These are phyloP conservation scores for Globisporangium nagaii DNA, from an alignment of 352 stramenopile species.

Conservation along the genomic window DNA sequence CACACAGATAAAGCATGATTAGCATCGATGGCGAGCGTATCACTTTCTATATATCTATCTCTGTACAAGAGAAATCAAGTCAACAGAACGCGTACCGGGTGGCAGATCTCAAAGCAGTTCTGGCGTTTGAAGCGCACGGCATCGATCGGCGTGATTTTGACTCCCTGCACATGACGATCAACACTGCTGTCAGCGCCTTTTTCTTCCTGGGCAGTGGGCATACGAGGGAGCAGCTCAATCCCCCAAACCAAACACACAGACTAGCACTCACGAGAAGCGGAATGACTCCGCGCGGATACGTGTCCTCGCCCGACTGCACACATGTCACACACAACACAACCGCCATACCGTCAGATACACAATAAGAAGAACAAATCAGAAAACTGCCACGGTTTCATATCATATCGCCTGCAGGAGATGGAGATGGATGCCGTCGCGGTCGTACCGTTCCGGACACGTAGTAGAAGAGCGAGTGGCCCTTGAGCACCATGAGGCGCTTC, in stretches of 20 bases:
- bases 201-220: too few relatives aligned
- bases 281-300: conserved; percentile 77
- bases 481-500: conserved; percentile 85
- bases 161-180: conserved; percentile 20
- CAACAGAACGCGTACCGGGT: conserved; percentile 38
- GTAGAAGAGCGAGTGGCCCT: conserved; percentile 85
- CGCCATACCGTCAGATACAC: too few relatives aligned
- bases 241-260: too few relatives aligned
- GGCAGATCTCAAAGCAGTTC: conserved; percentile 86
- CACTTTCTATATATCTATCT: too few relatives aligned
- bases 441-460: conserved; percentile 83
- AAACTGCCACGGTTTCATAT: conserved; percentile 1
- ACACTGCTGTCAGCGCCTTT: background rate
- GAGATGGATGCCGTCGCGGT: background rate
- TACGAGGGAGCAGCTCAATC: too few relatives aligned
- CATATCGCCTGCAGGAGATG: background rate
- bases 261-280: conserved; percentile 39
- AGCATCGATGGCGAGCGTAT: too few relatives aligned
- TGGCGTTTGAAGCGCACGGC: conserved; percentile 75
- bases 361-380: conserved; percentile 11
- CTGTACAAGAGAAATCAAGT: background rate
- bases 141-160: conserved; percentile 78
- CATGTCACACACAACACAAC: background rate
- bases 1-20: too few relatives aligned
- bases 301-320: conserved; percentile 74